Conservation (phyloP, 192 early-diverging fungal genomes). For the Cetraspora pellucida region DNA sequence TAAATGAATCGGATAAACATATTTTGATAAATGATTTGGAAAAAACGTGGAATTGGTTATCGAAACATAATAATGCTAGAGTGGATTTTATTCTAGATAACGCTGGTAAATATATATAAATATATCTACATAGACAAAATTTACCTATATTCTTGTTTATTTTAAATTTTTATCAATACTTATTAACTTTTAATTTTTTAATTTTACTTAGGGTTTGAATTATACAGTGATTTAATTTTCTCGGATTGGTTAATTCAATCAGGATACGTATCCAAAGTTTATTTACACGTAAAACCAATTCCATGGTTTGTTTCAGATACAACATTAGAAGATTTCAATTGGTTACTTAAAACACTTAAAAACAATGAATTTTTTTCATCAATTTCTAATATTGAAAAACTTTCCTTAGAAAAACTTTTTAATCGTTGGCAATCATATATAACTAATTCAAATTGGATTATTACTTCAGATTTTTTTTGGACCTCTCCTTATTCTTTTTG, state of each 20-base stretch:
- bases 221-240: conserved; percentile 84
- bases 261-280: conserved; percentile 62
- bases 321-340: conserved; percentile 77
- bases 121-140: no score
- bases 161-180: not conserved
- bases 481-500: conserved; percentile 81
- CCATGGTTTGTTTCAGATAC: conserved; percentile 99
- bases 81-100: conserved; percentile 92
- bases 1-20: conserved; percentile 55
- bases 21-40: conserved; percentile 78
- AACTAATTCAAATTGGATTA: conserved; percentile 60
- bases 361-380: conserved; percentile 45
- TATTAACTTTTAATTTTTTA: not conserved
- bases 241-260: conserved; percentile 81
- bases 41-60: conserved; percentile 57
- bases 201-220: conserved; percentile 73
- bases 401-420: conserved; percentile 54
- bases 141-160: not conserved
- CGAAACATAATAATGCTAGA: conserved; percentile 56
- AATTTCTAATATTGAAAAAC: conserved; percentile 38
- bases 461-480: conserved; percentile 83
- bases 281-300: conserved; percentile 85
- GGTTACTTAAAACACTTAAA: conserved; percentile 51
- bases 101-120: conserved; percentile 53
- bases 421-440: conserved; percentile 72